Evolutionary conservation across 345 rosid genomes (phyloP), one percentile per base, ranked within the genome.

Genomic region (Excoecaria agallocha): DNA sequence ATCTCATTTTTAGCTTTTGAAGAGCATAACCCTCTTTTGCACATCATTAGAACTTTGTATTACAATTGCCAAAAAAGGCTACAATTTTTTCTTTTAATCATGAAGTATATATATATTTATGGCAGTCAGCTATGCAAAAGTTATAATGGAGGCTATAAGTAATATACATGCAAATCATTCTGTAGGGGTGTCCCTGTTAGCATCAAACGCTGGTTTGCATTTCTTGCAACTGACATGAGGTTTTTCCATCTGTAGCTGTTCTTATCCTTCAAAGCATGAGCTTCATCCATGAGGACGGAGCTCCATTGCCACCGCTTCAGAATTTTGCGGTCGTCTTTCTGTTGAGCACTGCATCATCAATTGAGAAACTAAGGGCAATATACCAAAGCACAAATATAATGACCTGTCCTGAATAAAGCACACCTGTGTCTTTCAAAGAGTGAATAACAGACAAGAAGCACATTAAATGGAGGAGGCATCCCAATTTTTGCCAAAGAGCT

Each of bases 151-250:
- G 37, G 54, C 0, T 13, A 19, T 11, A 8, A 37, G 56, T 10
- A 49, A 71, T 13, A n/a, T 93, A 93, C 97, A 86, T 93, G 96
- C 79, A 95, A 85, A 90, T 95, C 99, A 83, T 95, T 95, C 80
- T 93, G 98, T n/a, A 95, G 88, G 0, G 98, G 98, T 3, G 98
- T 95, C 76, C 99, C 99, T n/a, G 99, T 95, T 49, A 95, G 88
- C 98, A 93, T 91, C 68, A 93, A 86, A 45, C 97, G 97, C 78
- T 93, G 99, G 80, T 93, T 95, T 45, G 98, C 99, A 66, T 89
- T 90, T 82, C 90, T 82, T 70, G 99, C 94, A 69, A 89, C 90
- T 71, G 94, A 91, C 97, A 89, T 93, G 66, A 93, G 77, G 59
- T 95, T 95, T 82, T 91, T 95, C 98, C 99, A 93, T 90, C 99